Percentiles rank a stretch among this genome's conserved stretches.
Evolutionary conservation across 805 yeast species (phyloP).

Genomic region (Isabelozyma rhagii): DNA sequence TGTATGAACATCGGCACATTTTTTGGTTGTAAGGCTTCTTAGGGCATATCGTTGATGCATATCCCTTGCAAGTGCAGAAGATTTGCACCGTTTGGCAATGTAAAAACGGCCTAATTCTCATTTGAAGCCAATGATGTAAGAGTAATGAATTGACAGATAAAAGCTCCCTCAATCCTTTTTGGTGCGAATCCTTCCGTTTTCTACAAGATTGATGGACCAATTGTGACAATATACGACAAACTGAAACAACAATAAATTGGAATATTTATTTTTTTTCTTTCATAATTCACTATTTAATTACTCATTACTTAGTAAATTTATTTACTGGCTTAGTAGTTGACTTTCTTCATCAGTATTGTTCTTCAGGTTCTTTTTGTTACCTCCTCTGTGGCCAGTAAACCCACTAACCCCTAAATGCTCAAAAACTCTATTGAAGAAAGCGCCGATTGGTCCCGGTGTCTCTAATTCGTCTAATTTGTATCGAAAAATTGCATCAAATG

Average conservation of each 20-base stretch:
- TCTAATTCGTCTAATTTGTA: constrained; percentile 19
- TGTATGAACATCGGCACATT: not conserved
- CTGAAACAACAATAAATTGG: no score
- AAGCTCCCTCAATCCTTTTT: no score
- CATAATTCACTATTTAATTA: not conserved
- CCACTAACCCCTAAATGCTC: not conserved
- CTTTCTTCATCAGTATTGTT: not conserved
- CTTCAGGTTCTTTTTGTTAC: not conserved
- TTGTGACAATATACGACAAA: no score
- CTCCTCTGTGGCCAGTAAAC: not conserved
- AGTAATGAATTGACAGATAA: no score
- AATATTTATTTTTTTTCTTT: not conserved
- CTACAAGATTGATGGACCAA: no score
- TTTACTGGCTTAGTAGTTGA: not conserved
- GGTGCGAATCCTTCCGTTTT: no score
- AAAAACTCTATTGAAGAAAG: not conserved
- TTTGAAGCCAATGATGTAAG: no score
- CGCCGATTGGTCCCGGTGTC: constrained; percentile 4
- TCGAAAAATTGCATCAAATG: constrained; percentile 21
- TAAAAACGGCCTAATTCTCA: no score
- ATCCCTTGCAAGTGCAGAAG: no score
- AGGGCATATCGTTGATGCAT: no score
- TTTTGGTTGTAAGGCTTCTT: no score
- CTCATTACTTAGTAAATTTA: not conserved
- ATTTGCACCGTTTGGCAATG: no score